These are phyloP conservation scores for Tulasnella calospora DNA, from an alignment of 768 basidiomycete genomes.

Conservation along the genomic window DNA sequence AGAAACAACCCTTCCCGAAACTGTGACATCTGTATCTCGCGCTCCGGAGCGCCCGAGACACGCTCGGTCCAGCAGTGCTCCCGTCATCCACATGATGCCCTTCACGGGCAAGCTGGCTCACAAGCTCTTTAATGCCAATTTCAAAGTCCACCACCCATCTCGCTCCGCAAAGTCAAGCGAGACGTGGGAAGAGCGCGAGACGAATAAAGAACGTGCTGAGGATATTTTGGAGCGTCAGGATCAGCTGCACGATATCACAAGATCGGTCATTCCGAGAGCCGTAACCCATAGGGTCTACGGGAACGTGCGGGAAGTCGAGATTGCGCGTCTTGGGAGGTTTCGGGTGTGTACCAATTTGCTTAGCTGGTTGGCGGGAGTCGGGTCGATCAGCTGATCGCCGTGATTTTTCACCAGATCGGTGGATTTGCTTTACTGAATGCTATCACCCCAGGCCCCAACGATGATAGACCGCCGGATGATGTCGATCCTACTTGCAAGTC, in stretches of 20 bases:
- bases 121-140: slow-evolving; percentile 15
- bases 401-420: slow-evolving; percentile 16
- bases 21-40: not conserved
- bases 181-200: not conserved
- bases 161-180: not conserved
- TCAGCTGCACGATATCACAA: not conserved
- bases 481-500: slow-evolving; percentile 4
- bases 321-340: slow-evolving; percentile 9
- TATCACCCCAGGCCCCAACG: not conserved
- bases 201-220: not conserved
- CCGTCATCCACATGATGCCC: slow-evolving; percentile 24
- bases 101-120: slow-evolving; percentile 19
- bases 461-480: not conserved
- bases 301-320: not conserved
- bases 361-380: not conserved
- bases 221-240: not conserved
- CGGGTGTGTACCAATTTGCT: not conserved
- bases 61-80: not conserved
- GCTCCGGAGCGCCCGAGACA: not conserved
- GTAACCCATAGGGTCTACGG: not conserved
- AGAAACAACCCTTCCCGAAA: not conserved
- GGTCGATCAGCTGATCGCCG: not conserved
- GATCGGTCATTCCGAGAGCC: not conserved
- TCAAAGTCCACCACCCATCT: slow-evolving; percentile 8
- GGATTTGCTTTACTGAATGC: slow-evolving; percentile 10